phyloP scores from a whole-genome alignment of 129 eudicot species.

The Flaveria brownii region DNA sequence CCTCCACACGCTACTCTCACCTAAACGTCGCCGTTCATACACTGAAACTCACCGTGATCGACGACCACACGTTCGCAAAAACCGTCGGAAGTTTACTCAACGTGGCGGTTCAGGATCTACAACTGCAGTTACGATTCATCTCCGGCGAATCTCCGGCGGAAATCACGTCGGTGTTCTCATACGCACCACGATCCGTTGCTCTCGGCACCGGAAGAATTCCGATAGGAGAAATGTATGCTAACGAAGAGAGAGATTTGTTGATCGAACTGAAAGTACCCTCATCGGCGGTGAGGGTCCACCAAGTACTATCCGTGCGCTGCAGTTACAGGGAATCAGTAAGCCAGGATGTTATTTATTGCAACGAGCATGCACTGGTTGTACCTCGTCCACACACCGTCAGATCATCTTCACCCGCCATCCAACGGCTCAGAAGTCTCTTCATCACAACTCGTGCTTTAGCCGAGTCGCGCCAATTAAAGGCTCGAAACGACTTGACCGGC shows the following conservation, averaged over 20 bases:
- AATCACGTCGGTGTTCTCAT: slow-evolving; percentile 58
- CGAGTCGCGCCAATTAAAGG: slow-evolving; percentile 56
- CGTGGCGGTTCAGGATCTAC: slow-evolving; percentile 61
- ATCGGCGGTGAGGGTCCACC: slow-evolving; percentile 57
- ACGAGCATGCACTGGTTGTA: slow-evolving; percentile 55
- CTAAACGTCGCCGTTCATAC: slow-evolving; percentile 58
- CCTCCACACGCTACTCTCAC: slow-evolving; percentile 55
- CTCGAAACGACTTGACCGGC: slow-evolving; percentile 54
- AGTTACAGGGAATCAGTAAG: slow-evolving; percentile 75
- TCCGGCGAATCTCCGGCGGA: slow-evolving; percentile 62
- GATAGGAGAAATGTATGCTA: slow-evolving; percentile 56
- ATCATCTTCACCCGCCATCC: slow-evolving; percentile 53
- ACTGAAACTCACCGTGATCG: slow-evolving; percentile 27
- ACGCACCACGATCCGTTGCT: slow-evolving; percentile 38
- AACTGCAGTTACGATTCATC: slow-evolving; percentile 46
- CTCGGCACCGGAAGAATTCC: slow-evolving; percentile 52
- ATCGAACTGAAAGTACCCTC: slow-evolving; percentile 77
- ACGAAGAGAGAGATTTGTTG: slow-evolving; percentile 74
- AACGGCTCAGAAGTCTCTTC: slow-evolving; percentile 63
- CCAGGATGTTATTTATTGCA: slow-evolving; percentile 47
- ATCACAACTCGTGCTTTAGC: slow-evolving; percentile 79
- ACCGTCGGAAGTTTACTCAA: slow-evolving; percentile 42
- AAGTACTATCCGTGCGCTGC: slow-evolving; percentile 66
- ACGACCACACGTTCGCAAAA: slow-evolving; percentile 36
- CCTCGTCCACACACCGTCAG: slow-evolving; percentile 75